Base-by-base conservation (phyloP, 306 rosid genomes). In the Purshia tridentata region DNA sequence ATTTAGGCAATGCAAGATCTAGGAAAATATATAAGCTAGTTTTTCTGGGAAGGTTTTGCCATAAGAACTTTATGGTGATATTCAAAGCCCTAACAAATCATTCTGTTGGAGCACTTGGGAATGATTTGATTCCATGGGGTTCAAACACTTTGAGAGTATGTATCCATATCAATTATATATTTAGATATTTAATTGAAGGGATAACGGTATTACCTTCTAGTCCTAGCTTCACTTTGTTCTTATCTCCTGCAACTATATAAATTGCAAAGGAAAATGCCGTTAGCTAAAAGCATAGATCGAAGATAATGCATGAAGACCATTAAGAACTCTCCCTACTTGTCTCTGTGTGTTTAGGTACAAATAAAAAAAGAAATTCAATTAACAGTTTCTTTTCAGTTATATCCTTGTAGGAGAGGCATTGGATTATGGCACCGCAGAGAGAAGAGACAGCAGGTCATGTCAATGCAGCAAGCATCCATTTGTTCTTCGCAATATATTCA, bases 401-500 rank as follows among this genome's bases (percentile, higher is more conserved):
- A 29, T 1, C 35, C 35, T 29, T 29, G 1, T 3, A 29, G 35
- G 2, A 29, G 2, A 29, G 1, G 35, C 2, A 29, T 29, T 29
- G 1, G 1, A 29, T 29, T 29, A 29, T 29, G 35, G 35, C 35
- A 35, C 2, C 7, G 18, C 52, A 72, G 18, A 29, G 1, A 35
- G 59, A 1, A 4, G 3, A 10, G 14, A 1, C 47, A 0, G 15
- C 9, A 9, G 12, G 4, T 49, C 10, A 18, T 41, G 19, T 19
- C 6, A 54, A 70, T 10, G 9, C 1, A 0, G 46, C 2, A 48
- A 67, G 46, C 29, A 23, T 15, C 20, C 11, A 66, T 8, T 47
- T 23, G 70, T 41, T 73, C 45, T 73, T 53, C 57, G n/a, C 53
- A 39, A 49, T 46, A 55, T 54, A 72, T 19, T 7, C 44, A 8